phyloP scores from a whole-genome alignment of 2,329 filamentous ascomycete species.

The Aspergillus sojae region DNA sequence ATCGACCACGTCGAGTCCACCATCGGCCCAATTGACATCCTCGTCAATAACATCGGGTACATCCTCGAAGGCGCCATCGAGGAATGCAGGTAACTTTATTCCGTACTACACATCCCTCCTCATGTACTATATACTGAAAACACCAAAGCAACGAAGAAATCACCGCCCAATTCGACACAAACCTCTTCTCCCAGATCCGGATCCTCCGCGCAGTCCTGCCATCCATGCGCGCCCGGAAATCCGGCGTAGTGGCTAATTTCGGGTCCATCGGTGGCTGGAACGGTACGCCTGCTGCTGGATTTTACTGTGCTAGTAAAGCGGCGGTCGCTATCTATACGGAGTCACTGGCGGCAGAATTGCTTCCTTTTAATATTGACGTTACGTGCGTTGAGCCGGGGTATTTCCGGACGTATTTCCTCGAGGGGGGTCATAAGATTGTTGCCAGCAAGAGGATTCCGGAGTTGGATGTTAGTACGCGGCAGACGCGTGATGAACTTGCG shows the following conservation, averaged over 20 bases:
- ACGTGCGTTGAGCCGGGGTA: constrained; percentile 22
- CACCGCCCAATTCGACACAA: constrained; percentile 28
- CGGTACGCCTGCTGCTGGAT: constrained; percentile 33
- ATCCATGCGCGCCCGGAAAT: constrained; percentile 36
- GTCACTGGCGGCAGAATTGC: constrained; percentile 14
- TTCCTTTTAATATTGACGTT: constrained; percentile 19
- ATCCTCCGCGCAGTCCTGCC: constrained; percentile 39
- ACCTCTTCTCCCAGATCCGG: constrained; percentile 43
- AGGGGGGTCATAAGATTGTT: constrained; percentile 3
- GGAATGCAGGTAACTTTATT: constrained; percentile 11
- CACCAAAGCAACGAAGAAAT: neutral
- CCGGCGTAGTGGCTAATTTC: constrained; percentile 46
- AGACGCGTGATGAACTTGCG: constrained; percentile 1
- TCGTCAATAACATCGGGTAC: constrained; percentile 52
- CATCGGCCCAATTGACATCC: constrained; percentile 43
- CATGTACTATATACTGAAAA: neutral
- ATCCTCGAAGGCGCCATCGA: constrained; percentile 27
- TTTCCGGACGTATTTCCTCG: constrained; percentile 22
- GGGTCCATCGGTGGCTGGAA: constrained; percentile 51
- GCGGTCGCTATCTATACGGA: constrained; percentile 19
- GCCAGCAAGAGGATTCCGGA: neutral
- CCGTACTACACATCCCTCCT: too few species aligned
- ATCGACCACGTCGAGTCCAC: neutral
- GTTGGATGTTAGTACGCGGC: neutral
- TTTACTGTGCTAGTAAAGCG: constrained; percentile 51